Evolutionary conservation across 768 basidiomycete genomes (phyloP), one percentile per base, ranked within the genome.

Genomic region (Phanerochaete carnosa): DNA sequence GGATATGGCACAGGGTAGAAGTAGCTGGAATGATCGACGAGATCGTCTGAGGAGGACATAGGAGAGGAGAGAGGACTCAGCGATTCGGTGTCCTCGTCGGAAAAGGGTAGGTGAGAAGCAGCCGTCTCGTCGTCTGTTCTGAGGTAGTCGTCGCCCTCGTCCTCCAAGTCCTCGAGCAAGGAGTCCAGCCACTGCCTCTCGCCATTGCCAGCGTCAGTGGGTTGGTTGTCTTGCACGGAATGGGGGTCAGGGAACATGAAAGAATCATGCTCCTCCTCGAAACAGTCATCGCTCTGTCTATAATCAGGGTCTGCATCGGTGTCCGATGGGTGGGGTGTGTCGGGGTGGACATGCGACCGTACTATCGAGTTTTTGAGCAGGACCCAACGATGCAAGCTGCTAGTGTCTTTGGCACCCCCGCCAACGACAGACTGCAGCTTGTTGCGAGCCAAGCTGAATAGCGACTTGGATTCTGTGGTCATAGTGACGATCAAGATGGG

Each of bases 151-250:
- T 89, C 85, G 46, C 89, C 86, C 54, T 87, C 86, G 69, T 89
- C 89, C 63, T 80, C 84, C 32, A 94, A 80, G 11, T 81, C 82
- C 76, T 92, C 88, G 66, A 93, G 72, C 57, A 94, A 76, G 37
- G 90, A 89, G 73, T 93, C 89, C 55, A 94, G 81, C 92, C 92
- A 94, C 67, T 86, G 81, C 56, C 85, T 85, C 73, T 94, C 91
- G 19, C 87, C 86, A 64, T 78, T 76, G 63, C 76, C 77, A 62
- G 67, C 68, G 66, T 75, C 72, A 55, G 77, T 57, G 45, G 70
- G 61, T 62, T 64, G 71, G 62, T 73, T 65, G 65, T 81, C 77
- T 63, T 87, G 76, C 61, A 62, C n/a, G 26, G 83, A 80, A 72
- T 81, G 83, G 59, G 83, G 87, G 72, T 91, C 90, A 33, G 92